Conservation (phyloP, 169 alveolate genomes). For the Eimeria sp. region DNA sequence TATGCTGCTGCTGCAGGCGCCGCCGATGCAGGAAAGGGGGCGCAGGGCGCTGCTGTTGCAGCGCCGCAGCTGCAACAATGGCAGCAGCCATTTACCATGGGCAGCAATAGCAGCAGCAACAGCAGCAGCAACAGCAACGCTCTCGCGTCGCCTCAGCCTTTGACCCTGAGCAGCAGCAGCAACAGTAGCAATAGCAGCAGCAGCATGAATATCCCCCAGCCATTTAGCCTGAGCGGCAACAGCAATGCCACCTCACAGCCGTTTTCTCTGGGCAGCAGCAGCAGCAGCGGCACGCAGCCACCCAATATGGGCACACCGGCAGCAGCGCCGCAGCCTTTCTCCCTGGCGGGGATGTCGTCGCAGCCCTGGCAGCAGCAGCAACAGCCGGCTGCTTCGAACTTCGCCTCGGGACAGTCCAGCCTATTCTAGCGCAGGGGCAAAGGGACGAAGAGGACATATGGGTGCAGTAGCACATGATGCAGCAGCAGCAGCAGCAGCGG, state of each 20-base stretch:
- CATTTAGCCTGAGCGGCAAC: constrained; percentile 52
- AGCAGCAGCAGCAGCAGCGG: constrained; percentile 49
- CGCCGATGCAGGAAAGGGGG: background rate
- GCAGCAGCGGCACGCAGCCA: constrained; percentile 69
- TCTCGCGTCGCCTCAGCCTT: background rate
- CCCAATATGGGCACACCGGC: background rate
- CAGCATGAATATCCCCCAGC: constrained; percentile 44
- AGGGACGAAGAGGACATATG: background rate
- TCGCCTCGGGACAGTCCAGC: background rate
- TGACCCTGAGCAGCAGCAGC: constrained; percentile 5
- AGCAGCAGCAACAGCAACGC: constrained; percentile 14
- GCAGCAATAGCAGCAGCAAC: constrained; percentile 29
- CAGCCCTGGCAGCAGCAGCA: constrained; percentile 72
- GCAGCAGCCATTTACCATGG: constrained; percentile 49
- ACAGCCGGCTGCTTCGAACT: constrained; percentile 30
- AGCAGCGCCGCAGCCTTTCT: constrained; percentile 16
- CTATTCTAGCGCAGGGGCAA: background rate
- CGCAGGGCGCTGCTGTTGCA: constrained; percentile 48
- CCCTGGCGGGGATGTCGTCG: background rate
- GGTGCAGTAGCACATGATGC: background rate
- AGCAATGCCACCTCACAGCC: constrained; percentile 30
- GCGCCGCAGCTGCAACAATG: constrained; percentile 28
- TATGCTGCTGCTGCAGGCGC: constrained; percentile 13
- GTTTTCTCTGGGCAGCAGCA: constrained; percentile 36
- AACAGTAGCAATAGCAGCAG: constrained; percentile 21